Conservation (phyloP, 2,329 filamentous ascomycete species). For the Eurotiales sp. region DNA sequence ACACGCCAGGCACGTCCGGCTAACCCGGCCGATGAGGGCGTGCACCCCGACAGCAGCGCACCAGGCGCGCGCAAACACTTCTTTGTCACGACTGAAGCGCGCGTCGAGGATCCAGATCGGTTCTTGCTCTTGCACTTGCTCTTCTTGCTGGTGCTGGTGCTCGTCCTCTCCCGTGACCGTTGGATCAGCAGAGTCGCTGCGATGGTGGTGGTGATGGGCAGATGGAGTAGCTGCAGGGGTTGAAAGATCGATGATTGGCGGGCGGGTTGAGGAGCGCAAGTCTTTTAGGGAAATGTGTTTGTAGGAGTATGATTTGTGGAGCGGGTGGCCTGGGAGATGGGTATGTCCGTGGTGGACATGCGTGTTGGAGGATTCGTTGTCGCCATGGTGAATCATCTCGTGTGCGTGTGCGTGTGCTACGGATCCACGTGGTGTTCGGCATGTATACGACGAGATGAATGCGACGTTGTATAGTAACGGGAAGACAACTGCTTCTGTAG, state of each 20-base stretch:
- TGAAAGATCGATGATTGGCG: constrained; percentile 11
- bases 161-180: neutral
- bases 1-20: constrained; percentile 38
- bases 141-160: too few species aligned
- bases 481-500: constrained; percentile 27
- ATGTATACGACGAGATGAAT: constrained; percentile 55
- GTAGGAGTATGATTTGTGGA: constrained; percentile 34
- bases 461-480: constrained; percentile 49
- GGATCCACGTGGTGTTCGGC: constrained; percentile 43
- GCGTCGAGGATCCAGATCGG: constrained; percentile 34
- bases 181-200: neutral
- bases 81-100: constrained; percentile 31
- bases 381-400: neutral
- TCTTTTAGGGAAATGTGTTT: constrained; percentile 27
- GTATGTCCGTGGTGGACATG: constrained; percentile 15
- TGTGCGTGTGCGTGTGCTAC: constrained; percentile 18
- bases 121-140: constrained; percentile 15
- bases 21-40: constrained; percentile 39
- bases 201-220: constrained; percentile 7
- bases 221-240: neutral
- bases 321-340: constrained; percentile 36
- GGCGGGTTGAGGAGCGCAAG: constrained; percentile 19
- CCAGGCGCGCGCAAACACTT: constrained; percentile 43
- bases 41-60: constrained; percentile 40
- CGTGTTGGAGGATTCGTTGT: neutral